phyloP scores from a whole-genome alignment of 805 yeast genomes.

The Cyberlindnera americana region DNA sequence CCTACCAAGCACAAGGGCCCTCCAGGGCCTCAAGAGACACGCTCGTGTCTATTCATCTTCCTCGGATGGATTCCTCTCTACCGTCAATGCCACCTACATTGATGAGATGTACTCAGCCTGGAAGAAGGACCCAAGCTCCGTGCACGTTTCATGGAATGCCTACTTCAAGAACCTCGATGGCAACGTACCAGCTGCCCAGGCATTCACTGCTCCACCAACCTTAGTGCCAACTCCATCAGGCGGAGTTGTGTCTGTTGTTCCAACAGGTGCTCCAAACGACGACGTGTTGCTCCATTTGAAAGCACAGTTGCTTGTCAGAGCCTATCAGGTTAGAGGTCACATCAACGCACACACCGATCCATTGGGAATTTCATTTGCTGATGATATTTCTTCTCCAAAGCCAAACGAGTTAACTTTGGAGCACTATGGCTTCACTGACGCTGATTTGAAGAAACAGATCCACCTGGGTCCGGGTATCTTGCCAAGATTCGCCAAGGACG shows the following conservation, averaged over 20 bases:
- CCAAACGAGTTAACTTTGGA: conserved; percentile 91
- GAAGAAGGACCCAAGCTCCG: conserved; percentile 85
- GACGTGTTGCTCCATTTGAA: conserved; percentile 83
- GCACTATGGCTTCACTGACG: conserved; percentile 86
- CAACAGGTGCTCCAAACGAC: conserved; percentile 42
- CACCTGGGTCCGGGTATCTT: conserved; percentile 96
- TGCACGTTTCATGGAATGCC: conserved; percentile 95
- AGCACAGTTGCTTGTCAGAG: conserved; percentile 94
- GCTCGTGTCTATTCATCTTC: conserved; percentile 19
- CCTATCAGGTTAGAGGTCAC: conserved; percentile 98
- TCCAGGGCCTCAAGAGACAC: conserved; percentile 12
- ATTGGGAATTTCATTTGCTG: conserved; percentile 84
- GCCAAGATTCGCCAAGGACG: conserved; percentile 77
- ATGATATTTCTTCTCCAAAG: conserved; percentile 43
- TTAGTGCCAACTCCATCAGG: conserved; percentile 78
- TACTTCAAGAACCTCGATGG: conserved; percentile 88
- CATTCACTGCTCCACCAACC: conserved; percentile 91
- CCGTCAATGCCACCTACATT: conserved; percentile 84
- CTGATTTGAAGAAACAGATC: conserved; percentile 78
- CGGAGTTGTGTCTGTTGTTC: conserved; percentile 63
- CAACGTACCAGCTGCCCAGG: conserved; percentile 64
- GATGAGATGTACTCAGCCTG: conserved; percentile 98
- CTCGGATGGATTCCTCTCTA: conserved; percentile 72
- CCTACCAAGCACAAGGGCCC: conserved; percentile 24
- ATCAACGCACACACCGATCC: conserved; percentile 95